Evolutionary conservation across 2,329 filamentous ascomycete genomes (phyloP), one percentile per base, ranked within the genome.

Genomic region (Apiospora koreana): DNA sequence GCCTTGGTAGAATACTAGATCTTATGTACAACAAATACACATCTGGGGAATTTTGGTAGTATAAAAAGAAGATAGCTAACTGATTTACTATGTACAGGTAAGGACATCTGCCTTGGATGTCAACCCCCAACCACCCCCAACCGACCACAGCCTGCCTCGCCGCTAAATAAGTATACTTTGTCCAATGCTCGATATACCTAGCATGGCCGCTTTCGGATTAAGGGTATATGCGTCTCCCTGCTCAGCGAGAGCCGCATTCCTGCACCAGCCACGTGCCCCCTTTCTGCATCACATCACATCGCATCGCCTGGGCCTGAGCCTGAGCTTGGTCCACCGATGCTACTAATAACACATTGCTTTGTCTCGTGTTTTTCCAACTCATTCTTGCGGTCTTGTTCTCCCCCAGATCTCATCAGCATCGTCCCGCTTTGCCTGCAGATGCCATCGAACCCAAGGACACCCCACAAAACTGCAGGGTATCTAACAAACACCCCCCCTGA

Each of bases 381-480:
- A 38, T 62, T 62, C 54, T 62, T 62, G 28, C 31, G 54, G 31
- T 62, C 31, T 62, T 31, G 28, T 62, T 62, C 54, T 62, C 31
- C 18, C 48, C 54, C 9, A 38, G 21, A 38, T 38, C 25, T 62
- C 54, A n/a, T 62, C 54, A 62, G 54, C 54, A 38, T 62, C 54
- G 8, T 62, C 54, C 31, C 54, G 43, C 2, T 31, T 46, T n/a
- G 31, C 54, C 54, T 38, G 28, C 31, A 62, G 54, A 62, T 62
- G 54, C 54, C 54, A n/a, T 31, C 54, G 54, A 62, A 62, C 54
- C 41, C 41, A 38, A 62, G 54, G 54, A 62, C 64, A 66, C 64
- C 64, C 64, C 64, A 45, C 64, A 66, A 66, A 45, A 43, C 38
- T 66, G 64, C 64, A 66, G 64, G 64, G 64, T 66, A 66, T 46